Conservation (phyloP, 768 basidiomycete genomes). For the Antrodiella citrinella region DNA sequence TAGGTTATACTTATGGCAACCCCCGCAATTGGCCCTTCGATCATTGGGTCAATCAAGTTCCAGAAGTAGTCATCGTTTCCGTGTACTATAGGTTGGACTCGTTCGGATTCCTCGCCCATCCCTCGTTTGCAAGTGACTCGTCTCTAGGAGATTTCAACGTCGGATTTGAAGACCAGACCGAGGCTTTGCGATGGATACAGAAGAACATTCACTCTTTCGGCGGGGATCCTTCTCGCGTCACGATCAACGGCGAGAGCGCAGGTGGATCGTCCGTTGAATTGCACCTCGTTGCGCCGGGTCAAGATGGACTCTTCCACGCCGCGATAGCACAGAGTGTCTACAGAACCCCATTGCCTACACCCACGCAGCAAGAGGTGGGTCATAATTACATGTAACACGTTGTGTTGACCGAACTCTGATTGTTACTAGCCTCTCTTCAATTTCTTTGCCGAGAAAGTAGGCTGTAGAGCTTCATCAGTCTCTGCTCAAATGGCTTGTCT, state of each 20-base stretch:
- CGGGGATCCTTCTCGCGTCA: slow-evolving; percentile 31
- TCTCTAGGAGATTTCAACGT: slow-evolving; percentile 41
- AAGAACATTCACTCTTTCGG: slow-evolving; percentile 31
- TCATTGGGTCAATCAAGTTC: slow-evolving; percentile 54
- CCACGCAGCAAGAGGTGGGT: slow-evolving; percentile 45
- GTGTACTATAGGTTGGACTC: slow-evolving; percentile 59
- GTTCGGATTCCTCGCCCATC: slow-evolving; percentile 52
- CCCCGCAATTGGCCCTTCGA: slow-evolving; percentile 62
- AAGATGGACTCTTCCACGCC: slow-evolving; percentile 35
- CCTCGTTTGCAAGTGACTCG: slow-evolving; percentile 32
- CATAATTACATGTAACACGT: no score
- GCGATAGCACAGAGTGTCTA: slow-evolving; percentile 61
- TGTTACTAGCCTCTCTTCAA: not conserved
- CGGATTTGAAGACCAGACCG: slow-evolving; percentile 47
- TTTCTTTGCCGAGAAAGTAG: slow-evolving; percentile 36
- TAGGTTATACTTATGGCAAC: slow-evolving; percentile 52
- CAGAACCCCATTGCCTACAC: slow-evolving; percentile 40
- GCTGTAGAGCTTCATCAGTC: slow-evolving; percentile 35
- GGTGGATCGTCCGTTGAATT: slow-evolving; percentile 49
- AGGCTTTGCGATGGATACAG: slow-evolving; percentile 32
- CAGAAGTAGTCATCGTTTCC: slow-evolving; percentile 55
- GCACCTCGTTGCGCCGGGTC: slow-evolving; percentile 41
- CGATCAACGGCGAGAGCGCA: slow-evolving; percentile 55
- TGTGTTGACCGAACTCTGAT: not conserved
- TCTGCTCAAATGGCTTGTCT: slow-evolving; percentile 36